Evolutionary conservation across 2,329 filamentous ascomycete species (phyloP).

Genomic region (Verticillium nubilum): DNA sequence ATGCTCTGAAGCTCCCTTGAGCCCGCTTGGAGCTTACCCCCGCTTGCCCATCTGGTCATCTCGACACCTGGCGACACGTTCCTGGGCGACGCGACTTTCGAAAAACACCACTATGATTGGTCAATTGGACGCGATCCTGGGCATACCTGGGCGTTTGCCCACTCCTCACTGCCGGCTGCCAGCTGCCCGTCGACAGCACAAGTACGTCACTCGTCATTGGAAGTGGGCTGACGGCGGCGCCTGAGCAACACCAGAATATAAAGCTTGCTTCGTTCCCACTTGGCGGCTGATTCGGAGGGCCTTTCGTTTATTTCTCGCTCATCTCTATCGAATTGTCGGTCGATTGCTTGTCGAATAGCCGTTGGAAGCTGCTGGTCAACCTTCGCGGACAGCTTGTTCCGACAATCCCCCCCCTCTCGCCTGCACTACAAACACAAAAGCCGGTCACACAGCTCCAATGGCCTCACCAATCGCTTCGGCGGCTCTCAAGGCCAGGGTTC

Average conservation of each 20-base stretch:
- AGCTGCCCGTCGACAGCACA: not conserved
- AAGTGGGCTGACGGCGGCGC: not conserved
- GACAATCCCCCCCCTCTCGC: conserved; percentile 3
- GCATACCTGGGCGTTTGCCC: not conserved
- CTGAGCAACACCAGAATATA: not conserved
- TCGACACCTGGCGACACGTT: not conserved
- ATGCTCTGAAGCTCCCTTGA: not conserved
- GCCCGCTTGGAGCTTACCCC: not conserved
- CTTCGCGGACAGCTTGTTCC: not conserved
- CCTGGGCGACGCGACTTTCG: not conserved
- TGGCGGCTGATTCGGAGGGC: not conserved
- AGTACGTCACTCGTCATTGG: not conserved
- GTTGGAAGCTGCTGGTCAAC: not conserved
- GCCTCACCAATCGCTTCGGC: conserved; percentile 58
- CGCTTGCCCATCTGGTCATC: not conserved
- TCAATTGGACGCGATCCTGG: not conserved
- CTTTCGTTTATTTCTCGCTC: not conserved
- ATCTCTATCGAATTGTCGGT: not conserved
- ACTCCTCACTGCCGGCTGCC: not conserved
- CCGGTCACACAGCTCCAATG: conserved; percentile 24
- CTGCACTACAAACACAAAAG: conserved; percentile 3
- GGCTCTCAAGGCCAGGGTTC: conserved; percentile 68
- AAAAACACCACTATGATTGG: not conserved
- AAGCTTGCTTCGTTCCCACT: not conserved
- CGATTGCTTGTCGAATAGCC: not conserved